Evolutionary conservation across 768 basidiomycete genomes (phyloP), one percentile per base, ranked within the genome.

Genomic region (Mycena albidolilacea): DNA sequence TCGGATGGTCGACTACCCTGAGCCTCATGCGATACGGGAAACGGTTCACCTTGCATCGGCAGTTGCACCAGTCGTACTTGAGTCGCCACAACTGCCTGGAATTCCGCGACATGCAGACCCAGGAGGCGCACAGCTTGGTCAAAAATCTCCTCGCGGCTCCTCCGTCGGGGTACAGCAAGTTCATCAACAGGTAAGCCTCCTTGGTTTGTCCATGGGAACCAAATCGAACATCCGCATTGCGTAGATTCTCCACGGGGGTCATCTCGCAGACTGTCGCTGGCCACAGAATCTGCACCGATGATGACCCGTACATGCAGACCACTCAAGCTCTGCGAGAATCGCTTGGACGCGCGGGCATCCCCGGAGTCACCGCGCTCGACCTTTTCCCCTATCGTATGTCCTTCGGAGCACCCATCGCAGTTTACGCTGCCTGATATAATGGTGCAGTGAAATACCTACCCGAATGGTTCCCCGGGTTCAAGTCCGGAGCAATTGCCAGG

Each of bases 361-460:
- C 48, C 3, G 48, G 48, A 19, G 19, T 17, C 48, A 50, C 48
- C 48, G 48, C 19, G 7, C 48, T 50, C 7, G 48, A 50, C 15
- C n/a, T 50, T 50, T 17, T 50, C 15, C 48, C 48, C n/a, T 5
- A n/a, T n/a, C 10, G 48, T 50, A n/a, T 7, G 48, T 50, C 19
- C 0, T 17, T n/a, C 17, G n/a, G 8, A 17, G 17, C 11, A 30
- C 30, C 30, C 23, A 71, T 70, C 23, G 19, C 46, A 44, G 15
- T 57, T 37, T 10, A 9, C 21, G n/a, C 44, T 7, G 46, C 11
- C 39, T 76, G 73, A 67, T 78, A 60, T 43, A 63, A 69, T 30
- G 64, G 72, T 60, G 35, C 69, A 86, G 85, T 86, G 62, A 82
- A 80, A 75, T 78, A 85, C 64, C 73, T 86, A 19, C 85, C 48